A percentile compares a stretch with the other conserved stretches of the same genome.
Evolutionary conservation across 2,329 filamentous ascomycete species (phyloP).

Genomic region (Ampelomyces quisqualis): DNA sequence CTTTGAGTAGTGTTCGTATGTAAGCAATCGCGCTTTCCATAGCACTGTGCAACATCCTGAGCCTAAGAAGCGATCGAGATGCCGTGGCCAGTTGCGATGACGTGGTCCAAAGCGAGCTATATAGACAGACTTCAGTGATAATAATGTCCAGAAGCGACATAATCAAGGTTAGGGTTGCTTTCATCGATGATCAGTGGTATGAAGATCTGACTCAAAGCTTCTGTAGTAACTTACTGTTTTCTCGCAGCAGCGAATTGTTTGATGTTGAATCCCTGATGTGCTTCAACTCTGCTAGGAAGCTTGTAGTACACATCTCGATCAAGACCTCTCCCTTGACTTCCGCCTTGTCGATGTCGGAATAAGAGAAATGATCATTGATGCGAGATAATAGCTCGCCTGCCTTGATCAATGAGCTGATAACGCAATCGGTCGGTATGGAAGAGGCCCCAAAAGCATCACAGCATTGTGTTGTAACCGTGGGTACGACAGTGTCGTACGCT

Average conservation of each 20-base stretch:
- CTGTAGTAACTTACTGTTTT: slow-evolving; percentile 3
- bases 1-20: slow-evolving; percentile 11
- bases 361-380: slow-evolving; percentile 24
- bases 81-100: neutral
- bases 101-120: slow-evolving; percentile 18
- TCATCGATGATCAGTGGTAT: neutral
- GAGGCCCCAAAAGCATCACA: slow-evolving; percentile 11
- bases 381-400: slow-evolving; percentile 19
- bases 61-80: neutral
- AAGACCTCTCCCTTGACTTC: slow-evolving; percentile 21
- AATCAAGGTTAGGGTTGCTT: slow-evolving; percentile 3
- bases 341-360: slow-evolving; percentile 24
- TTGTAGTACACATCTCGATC: slow-evolving; percentile 16
- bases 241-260: neutral
- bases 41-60: slow-evolving; percentile 13
- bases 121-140: slow-evolving; percentile 23
- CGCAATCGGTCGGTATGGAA: slow-evolving; percentile 14
- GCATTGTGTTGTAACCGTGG: slow-evolving; percentile 19
- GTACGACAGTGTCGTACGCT: slow-evolving; percentile 14
- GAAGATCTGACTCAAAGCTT: too few species aligned
- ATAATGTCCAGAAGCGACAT: slow-evolving; percentile 13
- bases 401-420: slow-evolving; percentile 22
- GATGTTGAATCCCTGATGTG: slow-evolving; percentile 7
- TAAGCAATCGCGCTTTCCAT: slow-evolving; percentile 17
- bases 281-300: slow-evolving; percentile 18